Base-by-base conservation (phyloP, 2,329 filamentous ascomycete species). In the Cladophialophora yegresii region DNA sequence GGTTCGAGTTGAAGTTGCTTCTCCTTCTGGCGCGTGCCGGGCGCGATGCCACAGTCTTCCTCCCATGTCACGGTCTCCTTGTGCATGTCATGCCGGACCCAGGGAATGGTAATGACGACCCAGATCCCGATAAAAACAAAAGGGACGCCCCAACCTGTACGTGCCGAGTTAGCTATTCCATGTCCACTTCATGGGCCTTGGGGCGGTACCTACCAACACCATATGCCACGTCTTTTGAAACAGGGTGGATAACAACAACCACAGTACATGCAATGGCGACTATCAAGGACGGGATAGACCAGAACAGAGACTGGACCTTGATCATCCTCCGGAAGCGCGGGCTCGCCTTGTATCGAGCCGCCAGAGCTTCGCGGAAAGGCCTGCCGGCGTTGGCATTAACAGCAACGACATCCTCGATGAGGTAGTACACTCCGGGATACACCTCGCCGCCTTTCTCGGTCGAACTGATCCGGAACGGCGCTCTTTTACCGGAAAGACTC, bases 351-450 rank as follows among this genome's bases (percentile, higher is more conserved):
- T 85, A 86, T 66, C 84, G 76, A 45, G 77, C 80, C 56, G 80
- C 76, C 22, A 86, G 71, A 0, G 80, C 80, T 69, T 80, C 77
- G 51, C 84, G 78, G 67, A 83, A 87, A 1, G 77, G 80, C 62
- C 82, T 79, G 0, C 84, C 84, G 9, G 85, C 87, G 3, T 81
- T 83, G 22, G 85, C 87, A 71, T 89, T 88, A 47, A 90, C 87
- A 4, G 85, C 86, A 13, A 88, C 82, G 26, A 89, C 81, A 70
- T 90, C 87, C 74, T 90, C 87, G 28, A 89, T 84, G 32, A 89
- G 80, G 56, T 87, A 87, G 69, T 88, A 87, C 1, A 84, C 80
- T 2, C 85, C 82, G 0, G 87, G 87, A 2, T 83, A 81, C 63
- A 88, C 83, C 4, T 74, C 77, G 16, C 80, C 81, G 20, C 86